A percentile compares a stretch with the other conserved stretches of the same genome.
Conservation (phyloP, 1,284 basidiomycete species). For the Uromyces viciae-fabae region DNA sequence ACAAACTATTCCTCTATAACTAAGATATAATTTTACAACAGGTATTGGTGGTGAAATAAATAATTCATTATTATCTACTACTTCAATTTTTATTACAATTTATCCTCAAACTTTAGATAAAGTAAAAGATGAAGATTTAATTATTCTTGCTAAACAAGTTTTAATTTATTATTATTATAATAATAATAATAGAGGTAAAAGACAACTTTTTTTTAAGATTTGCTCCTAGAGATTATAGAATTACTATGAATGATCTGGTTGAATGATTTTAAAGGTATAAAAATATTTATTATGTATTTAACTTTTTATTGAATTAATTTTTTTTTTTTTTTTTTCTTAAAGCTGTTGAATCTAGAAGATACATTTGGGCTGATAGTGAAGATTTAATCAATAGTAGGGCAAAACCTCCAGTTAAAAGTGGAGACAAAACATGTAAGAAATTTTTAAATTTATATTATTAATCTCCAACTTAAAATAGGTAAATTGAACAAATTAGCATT, state of each 20-base stretch:
- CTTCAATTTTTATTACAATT: conserved; percentile 53
- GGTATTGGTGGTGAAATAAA: conserved; percentile 50
- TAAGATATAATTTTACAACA: conserved; percentile 49
- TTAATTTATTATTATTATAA: background rate
- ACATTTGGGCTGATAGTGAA: too few species aligned
- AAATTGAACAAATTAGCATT: background rate
- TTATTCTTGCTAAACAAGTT: conserved; percentile 46
- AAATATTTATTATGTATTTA: background rate
- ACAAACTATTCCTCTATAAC: conserved; percentile 51
- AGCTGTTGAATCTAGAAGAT: too few species aligned
- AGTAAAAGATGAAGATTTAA: conserved; percentile 50
- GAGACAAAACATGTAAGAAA: background rate
- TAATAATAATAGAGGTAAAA: background rate
- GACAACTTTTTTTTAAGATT: background rate
- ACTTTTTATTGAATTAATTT: too few species aligned
- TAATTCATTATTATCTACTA: conserved; percentile 49
- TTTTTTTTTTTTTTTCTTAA: too few species aligned
- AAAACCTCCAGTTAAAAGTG: background rate
- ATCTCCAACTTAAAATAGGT: background rate
- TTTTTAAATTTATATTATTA: background rate
- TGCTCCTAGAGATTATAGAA: background rate
- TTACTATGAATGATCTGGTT: background rate
- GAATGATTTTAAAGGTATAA: background rate
- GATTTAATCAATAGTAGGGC: background rate
- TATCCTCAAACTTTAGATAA: conserved; percentile 49